Evolutionary conservation across 1,284 basidiomycete genomes (phyloP), one percentile per base, ranked within the genome.

Genomic region (Caloboletus inedulis): DNA sequence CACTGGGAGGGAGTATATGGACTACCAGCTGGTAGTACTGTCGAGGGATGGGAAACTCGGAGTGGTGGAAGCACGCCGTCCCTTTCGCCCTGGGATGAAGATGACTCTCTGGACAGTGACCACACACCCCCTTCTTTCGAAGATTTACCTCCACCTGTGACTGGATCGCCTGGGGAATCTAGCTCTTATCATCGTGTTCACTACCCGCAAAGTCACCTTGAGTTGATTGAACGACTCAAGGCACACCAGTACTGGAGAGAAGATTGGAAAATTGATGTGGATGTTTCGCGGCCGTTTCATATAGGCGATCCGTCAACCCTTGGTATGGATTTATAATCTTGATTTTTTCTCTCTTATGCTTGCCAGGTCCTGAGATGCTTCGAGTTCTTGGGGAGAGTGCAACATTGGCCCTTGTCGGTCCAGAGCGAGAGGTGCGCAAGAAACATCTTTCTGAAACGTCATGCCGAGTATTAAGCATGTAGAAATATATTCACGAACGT

Each of bases 1-100:
- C 87, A 89, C 58, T 89, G 87, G 87, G 76, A 87, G 63, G 85
- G 86, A 3, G 78, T 78, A 19, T 80, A 73, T 54, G 77, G 74
- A 19, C 57, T 79, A 27, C 74, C 72, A 31, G 58, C 66, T 16
- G 75, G 77, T 31, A 74, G 72, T 52, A 74, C 71, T 0, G 65
- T 72, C 4, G 74, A 75, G 47, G 63, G 68, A 30, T 76, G 77
- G 71, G 74, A 75, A 43, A 62, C 60, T n/a, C 62, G 62, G 41
- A 76, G 73, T 21, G 66, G 72, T 47, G 77, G 77, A 43, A 79
- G 77, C 55, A 72, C 73, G 0, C 72, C 77, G 1, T 74, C 74
- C 9, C 69, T 83, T n/a, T 80, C 80, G 14, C 74, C 77, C 19
- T 76, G 75, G 56, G 73, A 75, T 35, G 64, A 64, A 19, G 62